Conservation (phyloP, 257 asterid genomes). For the Solanum infundibuliforme region DNA sequence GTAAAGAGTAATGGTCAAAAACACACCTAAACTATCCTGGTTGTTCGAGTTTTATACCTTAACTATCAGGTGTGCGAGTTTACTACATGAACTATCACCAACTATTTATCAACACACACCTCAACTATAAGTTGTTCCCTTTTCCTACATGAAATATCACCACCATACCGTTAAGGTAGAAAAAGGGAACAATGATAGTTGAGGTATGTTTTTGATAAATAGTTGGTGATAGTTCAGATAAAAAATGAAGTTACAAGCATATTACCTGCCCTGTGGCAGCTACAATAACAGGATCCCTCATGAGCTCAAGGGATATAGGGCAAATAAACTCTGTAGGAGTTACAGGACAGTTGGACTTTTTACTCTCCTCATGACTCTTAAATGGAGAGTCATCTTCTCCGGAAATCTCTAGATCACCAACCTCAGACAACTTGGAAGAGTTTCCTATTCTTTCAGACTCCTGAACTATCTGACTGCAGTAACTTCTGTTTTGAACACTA, state of each 20-base stretch:
- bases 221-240: neutral
- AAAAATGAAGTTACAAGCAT: neutral
- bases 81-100: neutral
- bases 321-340: conserved; percentile 81
- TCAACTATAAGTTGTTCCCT: neutral
- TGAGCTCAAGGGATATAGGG: conserved; percentile 93
- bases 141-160: neutral
- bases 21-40: neutral
- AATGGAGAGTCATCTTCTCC: conserved; percentile 16
- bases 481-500: conserved; percentile 16
- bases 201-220: neutral
- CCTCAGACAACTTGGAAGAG: conserved; percentile 26
- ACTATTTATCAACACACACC: neutral
- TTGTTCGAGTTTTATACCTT: neutral
- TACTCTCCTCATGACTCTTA: conserved; percentile 43
- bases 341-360: conserved; percentile 43
- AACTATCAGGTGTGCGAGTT: neutral
- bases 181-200: neutral
- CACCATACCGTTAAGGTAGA: neutral
- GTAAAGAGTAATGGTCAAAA: neutral
- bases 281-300: conserved; percentile 95
- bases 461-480: conserved; percentile 16
- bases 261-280: conserved; percentile 58
- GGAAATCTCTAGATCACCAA: conserved; percentile 18
- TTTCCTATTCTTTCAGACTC: conserved; percentile 18